Percentiles rank a stretch among this genome's conserved stretches.
These are phyloP conservation scores for Tolypocladium sp. DNA, from an alignment of 2,329 filamentous ascomycete genomes.

Conservation along the genomic window DNA sequence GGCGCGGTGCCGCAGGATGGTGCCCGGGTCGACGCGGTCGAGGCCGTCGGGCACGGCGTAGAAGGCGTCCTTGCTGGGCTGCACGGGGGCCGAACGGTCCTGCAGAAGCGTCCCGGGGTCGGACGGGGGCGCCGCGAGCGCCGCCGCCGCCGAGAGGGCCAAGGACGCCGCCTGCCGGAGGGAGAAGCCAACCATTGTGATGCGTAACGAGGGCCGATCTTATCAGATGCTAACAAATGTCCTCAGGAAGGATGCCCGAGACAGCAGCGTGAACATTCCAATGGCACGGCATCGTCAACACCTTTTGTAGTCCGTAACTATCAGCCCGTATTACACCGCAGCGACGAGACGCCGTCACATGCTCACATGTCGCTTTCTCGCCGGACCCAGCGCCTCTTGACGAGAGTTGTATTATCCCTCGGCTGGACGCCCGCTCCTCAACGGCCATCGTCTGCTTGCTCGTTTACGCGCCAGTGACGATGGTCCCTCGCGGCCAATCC, in stretches of 20 bases:
- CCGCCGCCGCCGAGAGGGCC: neutral
- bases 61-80: conserved; percentile 13
- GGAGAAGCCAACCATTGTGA: conserved; percentile 1
- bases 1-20: conserved; percentile 11
- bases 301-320: neutral
- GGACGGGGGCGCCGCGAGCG: neutral
- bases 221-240: neutral
- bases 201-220: neutral
- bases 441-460: too few species aligned
- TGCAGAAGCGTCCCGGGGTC: neutral
- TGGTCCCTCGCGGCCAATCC: too few species aligned
- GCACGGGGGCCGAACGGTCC: neutral
- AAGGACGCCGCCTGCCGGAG: neutral
- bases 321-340: neutral
- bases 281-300: neutral
- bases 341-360: neutral
- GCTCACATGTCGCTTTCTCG: neutral
- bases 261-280: neutral
- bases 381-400: neutral
- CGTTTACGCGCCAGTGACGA: too few species aligned
- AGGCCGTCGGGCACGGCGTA: conserved; percentile 11
- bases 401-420: neutral
- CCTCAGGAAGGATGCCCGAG: neutral
- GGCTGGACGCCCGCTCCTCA: neutral
- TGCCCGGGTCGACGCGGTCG: conserved; percentile 7